Conservation (phyloP, 2,329 filamentous ascomycete species). For the Penicillium oxalicum region DNA sequence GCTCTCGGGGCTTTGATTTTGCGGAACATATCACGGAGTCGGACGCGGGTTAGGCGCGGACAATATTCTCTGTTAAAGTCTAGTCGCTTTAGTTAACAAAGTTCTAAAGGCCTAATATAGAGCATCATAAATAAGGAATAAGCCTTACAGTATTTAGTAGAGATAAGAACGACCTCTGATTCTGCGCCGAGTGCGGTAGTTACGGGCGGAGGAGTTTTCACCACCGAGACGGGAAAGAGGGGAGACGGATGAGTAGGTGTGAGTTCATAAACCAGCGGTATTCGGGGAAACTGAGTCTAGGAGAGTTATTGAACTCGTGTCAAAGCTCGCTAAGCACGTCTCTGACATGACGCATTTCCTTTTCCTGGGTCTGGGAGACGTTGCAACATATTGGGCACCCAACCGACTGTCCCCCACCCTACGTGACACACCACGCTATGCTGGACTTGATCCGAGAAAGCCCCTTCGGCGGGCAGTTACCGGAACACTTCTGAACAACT, state of each 20-base stretch:
- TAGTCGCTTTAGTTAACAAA: not conserved
- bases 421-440: not conserved
- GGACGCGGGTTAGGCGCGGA: not conserved
- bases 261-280: not conserved
- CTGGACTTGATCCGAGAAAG: not conserved
- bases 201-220: not conserved
- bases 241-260: not conserved
- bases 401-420: not conserved
- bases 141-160: not conserved
- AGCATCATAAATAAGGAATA: not conserved
- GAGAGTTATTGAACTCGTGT: not conserved
- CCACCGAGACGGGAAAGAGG: not conserved
- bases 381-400: not conserved
- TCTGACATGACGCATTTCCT: slow-evolving; percentile 1
- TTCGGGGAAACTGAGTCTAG: not conserved
- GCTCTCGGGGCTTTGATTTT: not conserved
- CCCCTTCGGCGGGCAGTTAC: not conserved
- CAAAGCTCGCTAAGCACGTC: not conserved
- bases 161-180: not conserved
- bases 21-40: not conserved
- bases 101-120: not conserved
- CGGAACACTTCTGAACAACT: not conserved
- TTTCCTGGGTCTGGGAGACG: not conserved
- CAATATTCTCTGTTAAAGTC: not conserved
- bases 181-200: not conserved